Evolutionary conservation across 164 flowering plant species (phyloP).

Genomic region (Protea cynaroides): DNA sequence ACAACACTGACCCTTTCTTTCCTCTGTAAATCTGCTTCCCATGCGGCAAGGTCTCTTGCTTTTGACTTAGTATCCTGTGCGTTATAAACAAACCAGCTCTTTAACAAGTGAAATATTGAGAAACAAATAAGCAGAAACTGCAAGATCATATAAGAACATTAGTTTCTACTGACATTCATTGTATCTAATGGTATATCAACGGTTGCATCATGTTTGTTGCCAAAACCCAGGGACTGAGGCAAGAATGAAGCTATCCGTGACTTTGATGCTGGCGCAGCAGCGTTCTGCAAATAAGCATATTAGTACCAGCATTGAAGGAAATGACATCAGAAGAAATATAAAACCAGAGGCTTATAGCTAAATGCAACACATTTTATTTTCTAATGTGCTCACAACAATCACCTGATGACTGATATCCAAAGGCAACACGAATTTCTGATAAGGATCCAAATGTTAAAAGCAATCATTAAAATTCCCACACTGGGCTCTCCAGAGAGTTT

Average conservation of each 20-base stretch:
- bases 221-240: slow-evolving; percentile 51
- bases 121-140: background rate
- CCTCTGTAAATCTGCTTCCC: slow-evolving; percentile 90
- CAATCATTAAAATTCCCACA: too few relatives aligned
- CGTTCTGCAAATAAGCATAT: slow-evolving; percentile 43
- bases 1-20: slow-evolving; percentile 51
- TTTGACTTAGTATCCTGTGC: slow-evolving; percentile 50
- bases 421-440: too few relatives aligned
- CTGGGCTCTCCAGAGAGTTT: too few relatives aligned
- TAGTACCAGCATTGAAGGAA: background rate
- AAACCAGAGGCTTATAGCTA: background rate
- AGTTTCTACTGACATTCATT: slow-evolving; percentile 33
- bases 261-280: slow-evolving; percentile 42
- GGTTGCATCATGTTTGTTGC: slow-evolving; percentile 69
- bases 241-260: slow-evolving; percentile 50
- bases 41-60: slow-evolving; percentile 61
- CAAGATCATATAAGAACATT: background rate
- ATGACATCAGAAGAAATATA: background rate
- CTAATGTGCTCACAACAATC: too few relatives aligned
- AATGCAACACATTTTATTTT: background rate
- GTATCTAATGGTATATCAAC: slow-evolving; percentile 84
- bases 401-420: too few relatives aligned
- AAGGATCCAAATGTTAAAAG: too few relatives aligned
- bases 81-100: slow-evolving; percentile 2
- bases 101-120: background rate